These are phyloP conservation scores for Podospora bellae-mahoneyi DNA, from an alignment of 495 filamentous ascomycete genomes.

Conservation along the genomic window DNA sequence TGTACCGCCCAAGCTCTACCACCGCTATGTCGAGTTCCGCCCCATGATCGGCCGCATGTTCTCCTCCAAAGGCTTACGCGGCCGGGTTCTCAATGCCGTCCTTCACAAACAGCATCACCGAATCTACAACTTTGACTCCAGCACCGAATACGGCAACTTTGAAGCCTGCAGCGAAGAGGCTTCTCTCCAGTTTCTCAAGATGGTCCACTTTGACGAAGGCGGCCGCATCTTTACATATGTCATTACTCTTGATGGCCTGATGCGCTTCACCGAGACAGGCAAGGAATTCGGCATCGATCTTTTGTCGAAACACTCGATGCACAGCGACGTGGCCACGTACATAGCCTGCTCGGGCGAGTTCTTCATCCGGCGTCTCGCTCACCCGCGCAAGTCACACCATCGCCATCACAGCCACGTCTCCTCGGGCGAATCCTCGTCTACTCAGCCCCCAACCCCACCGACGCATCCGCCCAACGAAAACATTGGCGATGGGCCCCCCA, in stretches of 20 bases:
- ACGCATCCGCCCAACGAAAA: conserved; percentile 24
- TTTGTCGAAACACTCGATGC: conserved; percentile 91
- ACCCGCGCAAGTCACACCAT: conserved; percentile 2
- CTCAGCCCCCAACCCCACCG: conserved; percentile 23
- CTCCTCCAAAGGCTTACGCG: conserved; percentile 66
- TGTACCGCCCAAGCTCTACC: conserved; percentile 72
- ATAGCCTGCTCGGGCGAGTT: conserved; percentile 92
- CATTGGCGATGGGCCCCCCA: conserved; percentile 38
- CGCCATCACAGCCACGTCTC: conserved; percentile 16
- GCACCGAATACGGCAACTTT: conserved; percentile 63
- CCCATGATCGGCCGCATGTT: conserved; percentile 91
- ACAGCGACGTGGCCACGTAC: conserved; percentile 84
- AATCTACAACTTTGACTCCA: conserved; percentile 80
- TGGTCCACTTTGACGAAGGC: conserved; percentile 81
- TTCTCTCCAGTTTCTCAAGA: conserved; percentile 74
- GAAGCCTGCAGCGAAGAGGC: conserved; percentile 56
- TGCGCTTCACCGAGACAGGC: conserved; percentile 91
- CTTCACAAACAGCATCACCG: conserved; percentile 85
- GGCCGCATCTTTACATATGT: conserved; percentile 89
- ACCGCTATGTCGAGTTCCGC: conserved; percentile 87
- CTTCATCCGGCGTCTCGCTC: conserved; percentile 66
- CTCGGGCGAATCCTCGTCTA: conserved; percentile 12
- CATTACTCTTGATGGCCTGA: conserved; percentile 76
- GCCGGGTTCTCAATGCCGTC: conserved; percentile 73
- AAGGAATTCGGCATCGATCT: conserved; percentile 93